Evolutionary conservation across 345 rosid species (phyloP).

Genomic region (Salix brachista): DNA sequence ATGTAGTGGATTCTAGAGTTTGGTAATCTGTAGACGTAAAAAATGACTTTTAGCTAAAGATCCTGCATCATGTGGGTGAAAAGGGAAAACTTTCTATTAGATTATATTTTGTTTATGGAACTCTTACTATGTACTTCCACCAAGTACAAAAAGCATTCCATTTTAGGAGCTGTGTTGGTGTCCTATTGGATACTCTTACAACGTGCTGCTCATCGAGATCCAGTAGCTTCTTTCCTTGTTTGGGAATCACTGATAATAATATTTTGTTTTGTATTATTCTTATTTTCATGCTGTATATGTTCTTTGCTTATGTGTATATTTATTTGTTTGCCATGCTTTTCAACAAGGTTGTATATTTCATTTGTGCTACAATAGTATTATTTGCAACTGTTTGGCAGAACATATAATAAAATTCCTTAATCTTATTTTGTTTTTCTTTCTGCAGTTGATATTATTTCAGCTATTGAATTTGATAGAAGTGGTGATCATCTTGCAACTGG

Average conservation of each 20-base stretch:
- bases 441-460: slow-evolving; percentile 97
- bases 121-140: not conserved
- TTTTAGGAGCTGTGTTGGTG: not conserved
- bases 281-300: not conserved
- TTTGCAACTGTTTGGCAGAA: not conserved
- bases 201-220: not conserved
- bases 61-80: not conserved
- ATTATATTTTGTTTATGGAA: not conserved
- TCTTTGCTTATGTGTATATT: not conserved
- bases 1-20: not conserved
- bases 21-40: not conserved
- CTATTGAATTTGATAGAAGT: slow-evolving; percentile 93
- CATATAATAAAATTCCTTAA: slow-evolving; percentile 6
- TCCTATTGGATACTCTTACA: not conserved
- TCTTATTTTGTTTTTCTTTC: slow-evolving; percentile 18
- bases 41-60: not conserved
- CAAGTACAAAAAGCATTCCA: not conserved
- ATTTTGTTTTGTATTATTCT: not conserved
- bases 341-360: not conserved
- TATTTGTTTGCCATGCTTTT: not conserved
- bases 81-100: not conserved
- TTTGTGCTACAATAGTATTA: not conserved
- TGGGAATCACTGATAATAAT: not conserved
- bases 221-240: not conserved
- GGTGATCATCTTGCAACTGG: slow-evolving; percentile 99